A percentile compares a stretch with the other conserved stretches of the same genome.
phyloP scores from a whole-genome alignment of 495 filamentous ascomycete species.

The Aspergillus baeticus region DNA sequence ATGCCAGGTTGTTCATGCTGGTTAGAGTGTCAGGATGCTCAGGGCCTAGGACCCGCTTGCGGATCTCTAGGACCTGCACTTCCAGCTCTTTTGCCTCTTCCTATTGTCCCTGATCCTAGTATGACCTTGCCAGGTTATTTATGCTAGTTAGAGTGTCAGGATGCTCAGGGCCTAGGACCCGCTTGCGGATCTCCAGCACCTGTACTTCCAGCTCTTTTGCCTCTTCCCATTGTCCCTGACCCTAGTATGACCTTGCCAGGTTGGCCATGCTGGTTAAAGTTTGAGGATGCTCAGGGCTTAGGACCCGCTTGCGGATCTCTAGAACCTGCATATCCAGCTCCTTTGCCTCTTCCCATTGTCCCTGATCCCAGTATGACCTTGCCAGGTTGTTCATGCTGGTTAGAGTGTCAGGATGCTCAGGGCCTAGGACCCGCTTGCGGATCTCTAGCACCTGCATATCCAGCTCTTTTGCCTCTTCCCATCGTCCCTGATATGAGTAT shows the following conservation, averaged over 20 bases:
- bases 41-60: not conserved
- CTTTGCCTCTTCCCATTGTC: constrained; percentile 1
- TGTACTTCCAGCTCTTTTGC: not conserved
- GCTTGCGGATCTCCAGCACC: not conserved
- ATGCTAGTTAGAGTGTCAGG: constrained; percentile 20
- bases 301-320: not conserved
- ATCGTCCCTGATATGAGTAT: not conserved
- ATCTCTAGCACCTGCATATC: not conserved
- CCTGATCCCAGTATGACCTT: constrained; percentile 1
- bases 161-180: constrained; percentile 4
- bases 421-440: not conserved
- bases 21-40: constrained; percentile 22
- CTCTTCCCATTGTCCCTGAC: not conserved
- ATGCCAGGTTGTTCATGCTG: constrained; percentile 2
- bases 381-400: constrained; percentile 7
- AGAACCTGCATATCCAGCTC: not conserved
- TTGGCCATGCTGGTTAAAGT: constrained; percentile 18
- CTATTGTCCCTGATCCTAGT: constrained; percentile 1
- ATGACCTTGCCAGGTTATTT: not conserved
- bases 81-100: constrained; percentile 1
- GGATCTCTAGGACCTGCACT: not conserved
- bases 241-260: constrained; percentile 3
- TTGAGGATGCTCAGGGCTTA: constrained; percentile 10
- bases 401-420: constrained; percentile 21
- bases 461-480: constrained; percentile 1